These are phyloP conservation scores for Trichothecium roseum DNA, from an alignment of 2,329 filamentous ascomycete genomes.

Conservation along the genomic window DNA sequence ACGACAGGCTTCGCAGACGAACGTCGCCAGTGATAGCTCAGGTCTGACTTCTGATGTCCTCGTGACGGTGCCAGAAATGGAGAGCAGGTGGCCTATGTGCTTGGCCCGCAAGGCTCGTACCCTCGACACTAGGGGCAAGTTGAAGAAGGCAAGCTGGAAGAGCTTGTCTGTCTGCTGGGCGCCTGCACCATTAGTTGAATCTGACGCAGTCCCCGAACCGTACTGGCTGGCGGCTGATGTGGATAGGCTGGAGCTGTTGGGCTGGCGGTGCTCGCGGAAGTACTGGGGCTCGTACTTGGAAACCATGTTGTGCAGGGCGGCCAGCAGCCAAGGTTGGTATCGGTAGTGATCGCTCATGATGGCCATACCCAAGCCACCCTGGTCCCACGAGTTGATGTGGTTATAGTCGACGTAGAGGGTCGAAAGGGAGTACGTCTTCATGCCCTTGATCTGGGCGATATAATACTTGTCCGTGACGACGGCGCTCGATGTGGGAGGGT, in stretches of 20 bases:
- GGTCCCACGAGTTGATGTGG: constrained; percentile 67
- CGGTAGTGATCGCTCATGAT: constrained; percentile 90
- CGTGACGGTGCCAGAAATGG: constrained; percentile 93
- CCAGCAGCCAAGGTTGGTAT: constrained; percentile 83
- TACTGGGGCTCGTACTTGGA: constrained; percentile 91
- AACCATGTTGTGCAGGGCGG: constrained; percentile 84
- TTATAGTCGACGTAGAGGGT: constrained; percentile 82
- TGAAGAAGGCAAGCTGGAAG: constrained; percentile 88
- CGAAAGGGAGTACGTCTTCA: constrained; percentile 65
- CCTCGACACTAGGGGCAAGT: constrained; percentile 76
- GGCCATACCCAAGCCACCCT: constrained; percentile 73
- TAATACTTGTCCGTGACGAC: constrained; percentile 75
- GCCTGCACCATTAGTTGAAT: constrained; percentile 68
- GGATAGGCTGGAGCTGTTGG: constrained; percentile 62
- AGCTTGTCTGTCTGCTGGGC: constrained; percentile 97
- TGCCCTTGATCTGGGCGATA: constrained; percentile 70
- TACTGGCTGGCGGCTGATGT: constrained; percentile 56
- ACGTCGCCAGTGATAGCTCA: constrained; percentile 85
- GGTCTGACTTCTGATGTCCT: constrained; percentile 94
- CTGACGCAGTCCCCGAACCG: constrained; percentile 52
- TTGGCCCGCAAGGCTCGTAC: constrained; percentile 77
- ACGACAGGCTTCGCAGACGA: constrained; percentile 81
- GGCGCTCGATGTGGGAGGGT: constrained; percentile 56
- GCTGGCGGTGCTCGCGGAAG: constrained; percentile 84
- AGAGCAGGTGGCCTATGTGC: constrained; percentile 86